Evolutionary conservation across 1,284 basidiomycete genomes (phyloP).

Genomic region (Trichosporon ovoides): DNA sequence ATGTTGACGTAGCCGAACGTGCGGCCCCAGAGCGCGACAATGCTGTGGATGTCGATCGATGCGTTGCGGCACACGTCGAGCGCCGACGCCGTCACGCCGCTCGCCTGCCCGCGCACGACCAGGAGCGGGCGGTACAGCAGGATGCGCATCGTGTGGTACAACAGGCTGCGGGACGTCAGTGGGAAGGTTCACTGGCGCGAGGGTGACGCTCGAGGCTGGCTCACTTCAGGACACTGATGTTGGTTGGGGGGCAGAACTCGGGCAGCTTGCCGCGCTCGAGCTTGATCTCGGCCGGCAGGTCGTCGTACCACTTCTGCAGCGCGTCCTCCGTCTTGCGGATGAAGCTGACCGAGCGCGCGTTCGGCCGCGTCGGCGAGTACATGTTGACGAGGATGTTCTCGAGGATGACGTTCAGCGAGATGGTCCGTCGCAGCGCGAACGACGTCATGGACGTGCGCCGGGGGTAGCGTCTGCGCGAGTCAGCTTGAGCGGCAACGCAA

Average conservation of each 20-base stretch:
- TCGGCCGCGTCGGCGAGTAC: conserved; percentile 25
- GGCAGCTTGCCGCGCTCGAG: conserved; percentile 13
- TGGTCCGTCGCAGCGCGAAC: conserved; percentile 15
- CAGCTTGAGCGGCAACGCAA: not conserved
- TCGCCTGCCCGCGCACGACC: conserved; percentile 19
- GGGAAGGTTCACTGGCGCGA: not conserved
- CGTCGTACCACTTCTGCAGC: conserved; percentile 11
- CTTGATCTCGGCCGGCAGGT: conserved; percentile 9
- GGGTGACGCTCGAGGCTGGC: not conserved
- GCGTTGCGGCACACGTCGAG: conserved; percentile 23
- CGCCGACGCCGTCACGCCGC: conserved; percentile 16
- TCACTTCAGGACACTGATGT: conserved; percentile 22
- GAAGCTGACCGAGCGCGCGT: conserved; percentile 21
- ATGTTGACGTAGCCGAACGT: conserved; percentile 27
- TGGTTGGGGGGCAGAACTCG: conserved; percentile 21
- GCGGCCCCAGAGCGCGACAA: conserved; percentile 23
- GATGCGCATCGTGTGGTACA: conserved; percentile 22
- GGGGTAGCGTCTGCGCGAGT: conserved; percentile 9
- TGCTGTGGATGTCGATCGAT: conserved; percentile 23
- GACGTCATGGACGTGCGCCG: conserved; percentile 13
- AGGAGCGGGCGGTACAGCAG: conserved; percentile 26
- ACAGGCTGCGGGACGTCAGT: conserved; percentile 7
- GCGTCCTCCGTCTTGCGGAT: conserved; percentile 18
- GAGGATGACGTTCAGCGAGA: conserved; percentile 24
- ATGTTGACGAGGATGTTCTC: conserved; percentile 28